Conservation (phyloP, 2,329 filamentous ascomycete species). For the Grosmannia penicillata region DNA sequence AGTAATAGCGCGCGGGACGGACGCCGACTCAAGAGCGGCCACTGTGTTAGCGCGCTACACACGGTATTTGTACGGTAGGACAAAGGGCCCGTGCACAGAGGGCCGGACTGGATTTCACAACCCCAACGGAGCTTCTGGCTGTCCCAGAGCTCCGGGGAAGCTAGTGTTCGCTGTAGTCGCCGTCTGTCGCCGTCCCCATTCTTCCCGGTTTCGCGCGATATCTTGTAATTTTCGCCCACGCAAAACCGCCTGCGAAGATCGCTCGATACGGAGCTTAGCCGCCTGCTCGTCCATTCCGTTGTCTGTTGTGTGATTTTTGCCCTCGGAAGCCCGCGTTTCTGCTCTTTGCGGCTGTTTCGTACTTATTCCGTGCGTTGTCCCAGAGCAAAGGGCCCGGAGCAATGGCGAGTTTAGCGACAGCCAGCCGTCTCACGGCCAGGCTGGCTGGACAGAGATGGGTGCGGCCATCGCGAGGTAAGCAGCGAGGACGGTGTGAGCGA, state of each 20-base stretch:
- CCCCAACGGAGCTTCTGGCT: slow-evolving; percentile 1
- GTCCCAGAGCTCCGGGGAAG: neutral
- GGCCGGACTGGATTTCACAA: neutral
- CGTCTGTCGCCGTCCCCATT: neutral
- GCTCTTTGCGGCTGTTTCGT: no score
- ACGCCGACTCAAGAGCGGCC: no score
- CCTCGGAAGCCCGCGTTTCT: no score
- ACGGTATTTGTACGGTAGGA: neutral
- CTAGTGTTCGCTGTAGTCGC: neutral
- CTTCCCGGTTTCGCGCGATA: neutral
- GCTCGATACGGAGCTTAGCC: no score
- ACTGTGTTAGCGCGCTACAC: no score
- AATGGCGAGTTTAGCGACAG: slow-evolving; percentile 10
- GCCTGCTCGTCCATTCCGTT: no score
- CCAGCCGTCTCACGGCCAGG: slow-evolving; percentile 10
- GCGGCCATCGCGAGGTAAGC: slow-evolving; percentile 7
- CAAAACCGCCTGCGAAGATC: neutral
- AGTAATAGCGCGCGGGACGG: no score
- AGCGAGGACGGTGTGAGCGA: no score
- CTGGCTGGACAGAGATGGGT: slow-evolving; percentile 12
- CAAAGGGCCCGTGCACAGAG: neutral
- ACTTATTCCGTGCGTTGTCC: no score
- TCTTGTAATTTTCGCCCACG: neutral
- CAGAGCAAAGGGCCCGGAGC: no score
- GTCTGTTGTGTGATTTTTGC: no score